A percentile compares a stretch with the other conserved stretches of the same genome.
Evolutionary conservation across 2,329 filamentous ascomycete genomes (phyloP).

Genomic region (Rachicladosporium sp.): DNA sequence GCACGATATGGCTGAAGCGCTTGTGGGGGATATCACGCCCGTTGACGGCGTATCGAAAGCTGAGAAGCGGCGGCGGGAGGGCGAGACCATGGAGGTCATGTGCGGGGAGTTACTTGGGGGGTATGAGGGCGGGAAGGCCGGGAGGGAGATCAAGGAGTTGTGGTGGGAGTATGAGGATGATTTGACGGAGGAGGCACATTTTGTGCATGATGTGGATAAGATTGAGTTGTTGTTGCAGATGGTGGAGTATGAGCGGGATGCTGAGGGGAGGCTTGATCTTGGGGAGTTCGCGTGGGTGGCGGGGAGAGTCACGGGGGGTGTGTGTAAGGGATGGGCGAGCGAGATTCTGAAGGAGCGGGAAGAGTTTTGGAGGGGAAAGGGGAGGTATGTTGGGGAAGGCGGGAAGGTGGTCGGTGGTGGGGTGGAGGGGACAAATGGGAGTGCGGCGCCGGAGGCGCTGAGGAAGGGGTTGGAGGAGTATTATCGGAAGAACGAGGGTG

Average conservation of each 20-base stretch:
- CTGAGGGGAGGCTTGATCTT: constrained; percentile 56
- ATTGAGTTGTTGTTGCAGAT: constrained; percentile 90
- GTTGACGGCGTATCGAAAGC: constrained; percentile 72
- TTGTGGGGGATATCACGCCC: constrained; percentile 95
- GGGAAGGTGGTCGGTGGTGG: no score
- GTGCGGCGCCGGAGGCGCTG: no score
- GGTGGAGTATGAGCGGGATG: constrained; percentile 80
- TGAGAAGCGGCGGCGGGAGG: constrained; percentile 82
- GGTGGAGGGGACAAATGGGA: no score
- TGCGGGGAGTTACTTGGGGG: constrained; percentile 58
- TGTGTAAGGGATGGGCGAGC: constrained; percentile 68
- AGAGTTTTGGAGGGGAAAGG: constrained; percentile 50
- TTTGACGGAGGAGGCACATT: constrained; percentile 69
- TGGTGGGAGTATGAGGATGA: constrained; percentile 96
- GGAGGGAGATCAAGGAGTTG: constrained; percentile 58
- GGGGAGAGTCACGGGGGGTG: constrained; percentile 56
- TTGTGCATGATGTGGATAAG: constrained; percentile 96
- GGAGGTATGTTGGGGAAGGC: constrained; percentile 1
- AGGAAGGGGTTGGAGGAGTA: no score
- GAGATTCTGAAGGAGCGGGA: constrained; percentile 66
- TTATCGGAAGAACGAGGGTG: no score
- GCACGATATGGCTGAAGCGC: constrained; percentile 92
- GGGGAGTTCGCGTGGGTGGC: constrained; percentile 79
- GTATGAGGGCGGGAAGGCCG: constrained; percentile 59
- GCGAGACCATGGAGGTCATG: constrained; percentile 85